A percentile compares a stretch with the other conserved stretches of the same genome.
phyloP scores from a whole-genome alignment of 495 filamentous ascomycete species.

The Podospora sp. region DNA sequence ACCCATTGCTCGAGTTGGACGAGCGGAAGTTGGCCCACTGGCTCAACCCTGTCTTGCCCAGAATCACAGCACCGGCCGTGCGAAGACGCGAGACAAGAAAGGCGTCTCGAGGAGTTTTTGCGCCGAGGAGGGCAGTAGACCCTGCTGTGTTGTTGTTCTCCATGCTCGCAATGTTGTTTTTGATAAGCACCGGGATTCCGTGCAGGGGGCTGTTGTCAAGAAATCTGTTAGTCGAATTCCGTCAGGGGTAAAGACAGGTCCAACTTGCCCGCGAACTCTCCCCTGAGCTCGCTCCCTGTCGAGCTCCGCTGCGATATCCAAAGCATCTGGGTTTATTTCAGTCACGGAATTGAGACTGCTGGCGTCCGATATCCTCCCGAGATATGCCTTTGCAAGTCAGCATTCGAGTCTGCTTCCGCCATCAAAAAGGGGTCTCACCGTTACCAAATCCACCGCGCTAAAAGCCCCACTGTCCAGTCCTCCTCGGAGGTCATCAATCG shows the following conservation, averaged over 20 bases:
- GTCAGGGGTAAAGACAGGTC: too few relatives aligned
- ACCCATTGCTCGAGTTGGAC: constrained; percentile 41
- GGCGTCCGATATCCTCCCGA: constrained; percentile 55
- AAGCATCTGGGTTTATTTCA: constrained; percentile 48
- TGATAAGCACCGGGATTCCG: constrained; percentile 25
- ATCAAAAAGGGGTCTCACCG: background rate
- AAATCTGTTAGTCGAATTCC: background rate
- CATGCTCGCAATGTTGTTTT: constrained; percentile 42
- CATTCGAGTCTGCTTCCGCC: background rate
- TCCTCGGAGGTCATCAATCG: background rate
- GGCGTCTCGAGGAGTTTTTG: constrained; percentile 45
- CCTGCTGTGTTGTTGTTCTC: constrained; percentile 46
- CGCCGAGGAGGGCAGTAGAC: constrained; percentile 53
- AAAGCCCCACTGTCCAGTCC: background rate
- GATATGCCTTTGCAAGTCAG: constrained; percentile 39
- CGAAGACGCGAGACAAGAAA: constrained; percentile 48
- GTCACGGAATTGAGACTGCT: constrained; percentile 49
- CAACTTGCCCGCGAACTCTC: constrained; percentile 11
- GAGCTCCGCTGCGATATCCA: constrained; percentile 34
- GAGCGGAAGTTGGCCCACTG: constrained; percentile 47
- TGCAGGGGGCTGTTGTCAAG: background rate
- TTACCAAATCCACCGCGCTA: constrained; percentile 5
- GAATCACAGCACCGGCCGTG: constrained; percentile 48
- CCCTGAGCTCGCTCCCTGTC: constrained; percentile 16
- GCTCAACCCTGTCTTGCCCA: constrained; percentile 45